These are phyloP conservation scores for Claviceps pazoutovae DNA, from an alignment of 2,329 filamentous ascomycete species.

Conservation along the genomic window DNA sequence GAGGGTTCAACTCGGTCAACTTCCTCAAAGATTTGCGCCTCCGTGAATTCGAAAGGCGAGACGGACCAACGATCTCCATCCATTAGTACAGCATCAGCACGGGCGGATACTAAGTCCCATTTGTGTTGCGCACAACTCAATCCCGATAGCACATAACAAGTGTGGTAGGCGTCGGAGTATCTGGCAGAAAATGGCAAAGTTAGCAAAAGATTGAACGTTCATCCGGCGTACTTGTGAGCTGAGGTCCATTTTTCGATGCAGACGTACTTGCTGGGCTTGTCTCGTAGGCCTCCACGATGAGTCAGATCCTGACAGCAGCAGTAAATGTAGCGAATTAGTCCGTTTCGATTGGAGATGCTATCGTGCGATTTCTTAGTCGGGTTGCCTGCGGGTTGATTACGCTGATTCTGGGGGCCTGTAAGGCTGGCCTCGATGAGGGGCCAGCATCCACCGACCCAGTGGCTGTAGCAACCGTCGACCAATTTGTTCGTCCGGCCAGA, in stretches of 20 bases:
- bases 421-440: slow-evolving; percentile 73
- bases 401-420: slow-evolving; percentile 31
- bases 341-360: slow-evolving; percentile 67
- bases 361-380: slow-evolving; percentile 19
- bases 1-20: slow-evolving; percentile 54
- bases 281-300: slow-evolving; percentile 65
- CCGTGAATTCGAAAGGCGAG: slow-evolving; percentile 36
- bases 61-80: slow-evolving; percentile 30
- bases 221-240: background rate
- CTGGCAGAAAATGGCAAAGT: slow-evolving; percentile 25
- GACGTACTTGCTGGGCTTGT: slow-evolving; percentile 80
- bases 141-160: slow-evolving; percentile 79
- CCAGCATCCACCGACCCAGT: slow-evolving; percentile 96
- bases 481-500: slow-evolving; percentile 93
- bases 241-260: background rate
- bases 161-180: slow-evolving; percentile 77
- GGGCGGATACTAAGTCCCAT: slow-evolving; percentile 31
- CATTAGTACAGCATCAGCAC: slow-evolving; percentile 19
- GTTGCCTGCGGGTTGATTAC: slow-evolving; percentile 15
- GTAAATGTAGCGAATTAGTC: slow-evolving; percentile 77
- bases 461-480: slow-evolving; percentile 95
- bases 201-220: background rate
- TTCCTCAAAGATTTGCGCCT: slow-evolving; percentile 52
- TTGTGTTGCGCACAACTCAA: slow-evolving; percentile 69
- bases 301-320: slow-evolving; percentile 68